These are phyloP conservation scores for Iris pallida DNA, from an alignment of 116 monocot genomes.

Conservation along the genomic window DNA sequence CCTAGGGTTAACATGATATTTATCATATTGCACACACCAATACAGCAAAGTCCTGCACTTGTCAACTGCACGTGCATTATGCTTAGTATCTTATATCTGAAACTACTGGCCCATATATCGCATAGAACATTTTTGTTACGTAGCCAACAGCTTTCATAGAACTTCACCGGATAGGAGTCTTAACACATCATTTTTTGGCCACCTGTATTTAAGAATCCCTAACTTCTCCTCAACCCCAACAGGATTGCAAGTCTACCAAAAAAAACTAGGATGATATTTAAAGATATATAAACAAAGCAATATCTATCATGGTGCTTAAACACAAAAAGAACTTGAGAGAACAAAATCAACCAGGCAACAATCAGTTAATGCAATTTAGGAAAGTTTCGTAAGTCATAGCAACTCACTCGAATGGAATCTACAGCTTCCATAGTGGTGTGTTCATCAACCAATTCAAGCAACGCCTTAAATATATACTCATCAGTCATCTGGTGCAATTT, in stretches of 20 bases:
- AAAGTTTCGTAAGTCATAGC: neutral
- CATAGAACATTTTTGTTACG: too few relatives aligned
- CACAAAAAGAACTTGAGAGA: neutral
- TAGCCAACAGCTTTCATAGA: too few relatives aligned
- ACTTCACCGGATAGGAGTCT: neutral
- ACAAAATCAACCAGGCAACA: neutral
- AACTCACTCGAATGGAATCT: constrained; percentile 36
- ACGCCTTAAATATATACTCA: constrained; percentile 61
- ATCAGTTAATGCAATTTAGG: neutral
- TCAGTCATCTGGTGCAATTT: constrained; percentile 79
- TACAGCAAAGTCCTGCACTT: neutral
- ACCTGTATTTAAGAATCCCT: neutral
- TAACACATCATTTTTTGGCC: neutral
- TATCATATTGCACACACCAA: neutral
- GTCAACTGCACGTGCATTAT: neutral
- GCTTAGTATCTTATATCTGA: neutral
- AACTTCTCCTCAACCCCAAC: neutral
- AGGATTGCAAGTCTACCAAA: neutral
- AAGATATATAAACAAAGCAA: neutral
- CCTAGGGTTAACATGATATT: too few relatives aligned
- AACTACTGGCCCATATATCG: too few relatives aligned
- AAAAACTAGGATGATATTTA: neutral
- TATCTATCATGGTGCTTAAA: neutral
- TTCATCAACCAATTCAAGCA: constrained; percentile 54
- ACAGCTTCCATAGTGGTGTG: constrained; percentile 23